Evolutionary conservation across 2,329 filamentous ascomycete species (phyloP).

Genomic region (Metarhizium sp.): DNA sequence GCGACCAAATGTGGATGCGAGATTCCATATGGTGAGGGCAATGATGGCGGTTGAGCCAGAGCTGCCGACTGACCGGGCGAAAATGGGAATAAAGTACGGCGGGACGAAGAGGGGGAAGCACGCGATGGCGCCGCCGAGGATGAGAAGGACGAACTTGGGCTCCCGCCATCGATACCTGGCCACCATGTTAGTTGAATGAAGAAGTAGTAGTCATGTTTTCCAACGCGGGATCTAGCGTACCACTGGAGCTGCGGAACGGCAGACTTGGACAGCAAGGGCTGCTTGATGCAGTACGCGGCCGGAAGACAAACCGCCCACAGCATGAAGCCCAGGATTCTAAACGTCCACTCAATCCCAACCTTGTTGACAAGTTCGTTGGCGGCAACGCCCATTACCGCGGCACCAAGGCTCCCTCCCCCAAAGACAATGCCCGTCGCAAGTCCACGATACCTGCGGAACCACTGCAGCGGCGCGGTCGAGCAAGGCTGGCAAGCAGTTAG

Average conservation of each 20-base stretch:
- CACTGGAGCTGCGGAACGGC: constrained; percentile 14
- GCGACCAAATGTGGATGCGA: constrained; percentile 17
- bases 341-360: constrained; percentile 17
- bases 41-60: constrained; percentile 12
- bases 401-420: constrained; percentile 16
- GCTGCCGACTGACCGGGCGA: constrained; percentile 14
- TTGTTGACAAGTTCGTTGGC: constrained; percentile 12
- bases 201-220: not conserved
- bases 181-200: too few species aligned
- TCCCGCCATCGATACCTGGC: constrained; percentile 16
- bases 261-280: constrained; percentile 5
- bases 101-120: constrained; percentile 19
- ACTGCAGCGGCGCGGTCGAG: constrained; percentile 16
- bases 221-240: constrained; percentile 1
- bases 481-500: constrained; percentile 11
- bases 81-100: constrained; percentile 19
- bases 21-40: constrained; percentile 16
- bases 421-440: constrained; percentile 19
- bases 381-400: constrained; percentile 17
- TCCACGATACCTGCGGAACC: constrained; percentile 17
- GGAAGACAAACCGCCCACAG: constrained; percentile 19
- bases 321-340: constrained; percentile 16
- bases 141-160: constrained; percentile 13
- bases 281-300: constrained; percentile 14
- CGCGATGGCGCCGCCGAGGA: constrained; percentile 13